These are phyloP conservation scores for Fonsecaea pedrosoi DNA, from an alignment of 2,329 filamentous ascomycete species.

Conservation along the genomic window DNA sequence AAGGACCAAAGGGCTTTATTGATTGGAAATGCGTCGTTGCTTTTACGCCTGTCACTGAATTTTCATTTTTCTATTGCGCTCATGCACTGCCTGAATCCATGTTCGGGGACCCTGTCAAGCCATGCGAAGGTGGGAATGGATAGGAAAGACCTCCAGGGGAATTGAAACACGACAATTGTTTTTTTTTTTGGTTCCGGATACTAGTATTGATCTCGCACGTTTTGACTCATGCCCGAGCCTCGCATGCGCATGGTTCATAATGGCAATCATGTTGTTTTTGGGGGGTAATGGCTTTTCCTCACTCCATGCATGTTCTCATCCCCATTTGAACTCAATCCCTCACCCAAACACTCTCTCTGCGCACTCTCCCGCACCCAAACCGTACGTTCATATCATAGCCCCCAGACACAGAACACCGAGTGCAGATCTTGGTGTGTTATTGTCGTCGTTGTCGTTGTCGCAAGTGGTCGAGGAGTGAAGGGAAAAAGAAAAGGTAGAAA, in stretches of 20 bases:
- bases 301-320: no score
- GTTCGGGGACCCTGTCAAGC: not conserved
- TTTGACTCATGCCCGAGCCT: not conserved
- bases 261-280: not conserved
- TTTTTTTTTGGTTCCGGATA: not conserved
- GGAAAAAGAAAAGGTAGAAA: no score
- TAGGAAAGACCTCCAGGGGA: not conserved
- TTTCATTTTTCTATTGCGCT: not conserved
- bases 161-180: not conserved
- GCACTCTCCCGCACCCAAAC: no score
- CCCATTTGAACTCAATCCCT: no score
- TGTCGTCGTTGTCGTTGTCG: not conserved
- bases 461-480: no score
- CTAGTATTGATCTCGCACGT: not conserved
- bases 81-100: not conserved
- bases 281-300: no score
- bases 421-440: slow-evolving; percentile 29
- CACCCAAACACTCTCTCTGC: no score
- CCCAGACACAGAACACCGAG: no score
- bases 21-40: not conserved
- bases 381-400: no score
- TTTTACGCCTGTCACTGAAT: not conserved
- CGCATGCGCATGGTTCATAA: not conserved
- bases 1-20: not conserved
- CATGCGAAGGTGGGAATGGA: not conserved